Conservation (phyloP, 106 monocot species). For the Alisma plantagoaquatica region DNA sequence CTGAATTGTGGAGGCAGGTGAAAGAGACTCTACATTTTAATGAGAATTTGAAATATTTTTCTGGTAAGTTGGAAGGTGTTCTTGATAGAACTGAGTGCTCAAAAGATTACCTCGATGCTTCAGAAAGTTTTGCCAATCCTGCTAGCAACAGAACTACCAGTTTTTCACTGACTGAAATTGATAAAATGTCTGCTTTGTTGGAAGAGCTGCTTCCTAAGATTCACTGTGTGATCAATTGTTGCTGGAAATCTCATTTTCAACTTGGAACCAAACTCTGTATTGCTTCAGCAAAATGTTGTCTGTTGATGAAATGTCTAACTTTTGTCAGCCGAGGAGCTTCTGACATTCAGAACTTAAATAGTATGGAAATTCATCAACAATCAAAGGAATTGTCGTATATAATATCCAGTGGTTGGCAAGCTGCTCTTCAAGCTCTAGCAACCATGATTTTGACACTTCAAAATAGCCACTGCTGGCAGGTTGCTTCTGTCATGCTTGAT, state of each 20-base stretch:
- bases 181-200: constrained; percentile 31
- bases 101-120: too few species aligned
- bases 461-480: constrained; percentile 75
- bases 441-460: constrained; percentile 28
- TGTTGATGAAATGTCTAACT: constrained; percentile 47
- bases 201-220: constrained; percentile 48
- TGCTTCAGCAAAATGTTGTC: constrained; percentile 41
- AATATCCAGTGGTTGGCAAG: constrained; percentile 30
- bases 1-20: constrained; percentile 1
- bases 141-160: constrained; percentile 5
- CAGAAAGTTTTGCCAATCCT: too few species aligned
- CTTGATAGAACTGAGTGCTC: background rate
- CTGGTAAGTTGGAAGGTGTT: constrained; percentile 4
- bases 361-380: too few species aligned
- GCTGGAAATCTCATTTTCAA: constrained; percentile 72
- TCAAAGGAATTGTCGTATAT: too few species aligned
- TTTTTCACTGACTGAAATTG: constrained; percentile 29
- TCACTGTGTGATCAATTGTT: constrained; percentile 45
- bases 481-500: constrained; percentile 64
- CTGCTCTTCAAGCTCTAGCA: constrained; percentile 49
- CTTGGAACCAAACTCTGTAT: constrained; percentile 36
- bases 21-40: constrained; percentile 6
- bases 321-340: constrained; percentile 13
- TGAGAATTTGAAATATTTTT: constrained; percentile 6
- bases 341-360: constrained; percentile 3